Evolutionary conservation across 495 filamentous ascomycete species (phyloP).

Genomic region (Filosporella fistucella): DNA sequence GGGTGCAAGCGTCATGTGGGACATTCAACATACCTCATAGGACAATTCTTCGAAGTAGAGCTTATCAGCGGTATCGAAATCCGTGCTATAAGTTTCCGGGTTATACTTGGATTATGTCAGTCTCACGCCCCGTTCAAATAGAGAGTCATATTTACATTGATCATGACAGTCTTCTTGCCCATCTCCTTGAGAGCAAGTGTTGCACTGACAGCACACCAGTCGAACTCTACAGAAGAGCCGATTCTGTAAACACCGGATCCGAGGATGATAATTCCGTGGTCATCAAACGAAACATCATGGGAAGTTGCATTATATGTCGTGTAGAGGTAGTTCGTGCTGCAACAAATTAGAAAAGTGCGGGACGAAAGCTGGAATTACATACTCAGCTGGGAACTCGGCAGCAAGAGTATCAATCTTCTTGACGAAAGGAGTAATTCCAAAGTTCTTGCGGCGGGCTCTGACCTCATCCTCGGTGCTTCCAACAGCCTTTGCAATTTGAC

Average conservation of each 20-base stretch:
- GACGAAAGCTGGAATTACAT: conserved; percentile 23
- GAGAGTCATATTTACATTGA: conserved; percentile 57
- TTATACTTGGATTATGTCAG: conserved; percentile 13
- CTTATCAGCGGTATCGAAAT: conserved; percentile 91
- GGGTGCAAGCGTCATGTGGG: background rate
- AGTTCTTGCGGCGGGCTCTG: conserved; percentile 75
- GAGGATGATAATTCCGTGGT: conserved; percentile 55
- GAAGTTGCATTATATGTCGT: conserved; percentile 97
- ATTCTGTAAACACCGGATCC: conserved; percentile 63
- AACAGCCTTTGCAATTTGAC: conserved; percentile 87
- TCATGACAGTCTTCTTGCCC: conserved; percentile 98
- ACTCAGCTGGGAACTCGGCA: conserved; percentile 95
- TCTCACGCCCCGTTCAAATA: too few species aligned
- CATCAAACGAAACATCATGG: conserved; percentile 93
- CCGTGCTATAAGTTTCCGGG: conserved; percentile 83
- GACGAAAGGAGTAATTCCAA: conserved; percentile 84
- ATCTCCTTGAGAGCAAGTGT: conserved; percentile 79
- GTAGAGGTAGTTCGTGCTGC: too few species aligned
- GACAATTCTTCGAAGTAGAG: conserved; percentile 96
- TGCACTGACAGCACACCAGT: conserved; percentile 97
- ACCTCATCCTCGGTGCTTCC: conserved; percentile 85
- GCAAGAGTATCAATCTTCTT: conserved; percentile 94
- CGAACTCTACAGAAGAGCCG: conserved; percentile 95
- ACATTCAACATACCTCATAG: conserved; percentile 80
- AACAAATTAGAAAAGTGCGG: background rate